Percentiles rank a stretch among this genome's conserved stretches.
Conservation (phyloP, 805 yeast species). For the Nakazawaea peltata region DNA sequence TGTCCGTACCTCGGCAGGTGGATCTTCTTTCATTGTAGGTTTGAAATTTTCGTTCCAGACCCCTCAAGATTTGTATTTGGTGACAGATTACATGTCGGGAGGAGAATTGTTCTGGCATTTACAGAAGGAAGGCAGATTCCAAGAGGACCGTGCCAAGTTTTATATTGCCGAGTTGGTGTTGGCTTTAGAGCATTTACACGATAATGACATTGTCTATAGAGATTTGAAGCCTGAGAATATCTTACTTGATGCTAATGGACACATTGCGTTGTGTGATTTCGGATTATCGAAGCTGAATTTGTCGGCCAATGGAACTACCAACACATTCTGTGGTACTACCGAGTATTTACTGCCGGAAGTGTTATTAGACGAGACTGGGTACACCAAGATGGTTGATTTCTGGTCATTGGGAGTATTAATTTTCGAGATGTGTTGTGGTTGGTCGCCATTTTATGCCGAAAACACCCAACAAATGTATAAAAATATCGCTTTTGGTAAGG, state of each 20-base stretch:
- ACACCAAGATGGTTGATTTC: slow-evolving; percentile 97
- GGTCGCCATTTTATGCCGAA: slow-evolving; percentile 98
- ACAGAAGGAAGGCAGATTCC: slow-evolving; percentile 91
- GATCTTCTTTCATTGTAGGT: slow-evolving; percentile 84
- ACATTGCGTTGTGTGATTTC: slow-evolving; percentile 94
- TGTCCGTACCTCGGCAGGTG: slow-evolving; percentile 84
- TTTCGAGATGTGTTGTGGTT: slow-evolving; percentile 99
- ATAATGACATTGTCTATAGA: slow-evolving; percentile 91
- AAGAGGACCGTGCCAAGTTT: slow-evolving; percentile 91
- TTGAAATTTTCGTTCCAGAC: slow-evolving; percentile 96
- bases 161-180: slow-evolving; percentile 93
- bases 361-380: slow-evolving; percentile 88
- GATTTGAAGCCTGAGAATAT: slow-evolving; percentile 97
- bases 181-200: slow-evolving; percentile 91
- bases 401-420: slow-evolving; percentile 97
- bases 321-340: slow-evolving; percentile 97
- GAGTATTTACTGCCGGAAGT: slow-evolving; percentile 98
- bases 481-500: slow-evolving; percentile 97
- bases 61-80: slow-evolving; percentile 82
- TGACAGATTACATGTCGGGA: slow-evolving; percentile 97
- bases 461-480: slow-evolving; percentile 98
- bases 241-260: slow-evolving; percentile 91
- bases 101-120: slow-evolving; percentile 96
- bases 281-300: slow-evolving; percentile 93
- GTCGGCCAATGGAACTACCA: slow-evolving; percentile 80